These are phyloP conservation scores for Bimuria novae-zelandiae DNA, from an alignment of 2,329 filamentous ascomycete species.

Conservation along the genomic window DNA sequence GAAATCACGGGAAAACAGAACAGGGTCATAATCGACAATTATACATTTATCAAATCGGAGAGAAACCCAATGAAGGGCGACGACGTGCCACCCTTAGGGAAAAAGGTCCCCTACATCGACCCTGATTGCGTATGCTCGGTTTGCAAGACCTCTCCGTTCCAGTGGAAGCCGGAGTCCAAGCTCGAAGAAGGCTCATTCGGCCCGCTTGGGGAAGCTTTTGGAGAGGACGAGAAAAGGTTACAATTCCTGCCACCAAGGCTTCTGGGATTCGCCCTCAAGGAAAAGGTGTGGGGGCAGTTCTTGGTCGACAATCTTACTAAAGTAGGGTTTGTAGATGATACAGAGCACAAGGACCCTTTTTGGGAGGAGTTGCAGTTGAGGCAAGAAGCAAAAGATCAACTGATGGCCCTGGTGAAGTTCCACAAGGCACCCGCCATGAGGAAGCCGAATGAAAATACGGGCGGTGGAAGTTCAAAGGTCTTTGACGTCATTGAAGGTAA, in stretches of 20 bases:
- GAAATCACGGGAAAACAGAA: conserved; percentile 7
- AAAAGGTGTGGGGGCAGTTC: conserved; percentile 11
- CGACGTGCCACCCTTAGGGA: conserved; percentile 5
- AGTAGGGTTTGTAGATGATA: neutral
- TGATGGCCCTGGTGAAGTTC: conserved; percentile 9
- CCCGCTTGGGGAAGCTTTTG: neutral
- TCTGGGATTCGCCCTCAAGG: conserved; percentile 7
- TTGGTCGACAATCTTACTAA: conserved; percentile 1
- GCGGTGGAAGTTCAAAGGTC: neutral
- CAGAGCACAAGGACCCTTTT: conserved; percentile 1
- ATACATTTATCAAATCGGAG: conserved; percentile 8
- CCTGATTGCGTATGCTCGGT: conserved; percentile 6
- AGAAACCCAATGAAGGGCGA: conserved; percentile 9
- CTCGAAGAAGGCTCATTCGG: neutral
- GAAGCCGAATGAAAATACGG: neutral
- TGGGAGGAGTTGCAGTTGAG: conserved; percentile 7
- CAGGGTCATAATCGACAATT: conserved; percentile 14
- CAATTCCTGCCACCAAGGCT: conserved; percentile 9
- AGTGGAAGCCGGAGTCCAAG: conserved; percentile 1
- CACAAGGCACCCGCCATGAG: conserved; percentile 1
- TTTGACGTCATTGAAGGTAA: conserved; percentile 2
- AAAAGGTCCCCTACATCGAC: neutral
- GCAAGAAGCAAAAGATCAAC: conserved; percentile 5
- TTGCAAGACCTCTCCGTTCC: conserved; percentile 1
- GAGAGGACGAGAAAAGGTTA: neutral